These are phyloP conservation scores for Tricholoma flavovirens DNA, from an alignment of 768 basidiomycete species.

Conservation along the genomic window DNA sequence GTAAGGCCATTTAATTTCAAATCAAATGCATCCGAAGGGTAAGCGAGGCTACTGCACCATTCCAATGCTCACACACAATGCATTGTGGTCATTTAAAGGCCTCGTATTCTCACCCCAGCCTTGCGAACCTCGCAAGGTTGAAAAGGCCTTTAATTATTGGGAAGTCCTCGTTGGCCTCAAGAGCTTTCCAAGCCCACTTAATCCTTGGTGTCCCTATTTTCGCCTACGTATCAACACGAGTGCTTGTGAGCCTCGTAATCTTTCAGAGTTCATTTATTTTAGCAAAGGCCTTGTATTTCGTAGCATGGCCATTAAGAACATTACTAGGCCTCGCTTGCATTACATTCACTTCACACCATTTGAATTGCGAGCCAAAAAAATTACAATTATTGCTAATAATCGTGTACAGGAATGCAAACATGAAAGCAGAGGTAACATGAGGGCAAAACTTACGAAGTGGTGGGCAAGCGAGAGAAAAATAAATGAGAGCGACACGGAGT, in stretches of 20 bases:
- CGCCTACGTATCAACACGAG: background rate
- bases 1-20: background rate
- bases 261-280: background rate
- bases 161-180: background rate
- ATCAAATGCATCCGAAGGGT: background rate
- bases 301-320: background rate
- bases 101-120: background rate
- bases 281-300: background rate
- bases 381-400: background rate
- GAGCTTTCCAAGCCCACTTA: background rate
- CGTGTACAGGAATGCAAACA: background rate
- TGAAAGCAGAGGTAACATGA: background rate
- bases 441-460: background rate
- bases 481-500: background rate
- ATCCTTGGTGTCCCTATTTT: background rate
- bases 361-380: no score
- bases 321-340: background rate
- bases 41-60: background rate
- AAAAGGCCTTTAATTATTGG: background rate
- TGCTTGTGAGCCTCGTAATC: background rate
- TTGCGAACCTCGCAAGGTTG: background rate
- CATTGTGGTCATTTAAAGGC: background rate
- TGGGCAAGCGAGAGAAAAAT: background rate
- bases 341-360: background rate
- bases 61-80: background rate